A percentile compares a stretch with the other conserved stretches of the same genome.
Conservation (phyloP, 768 basidiomycete species). For the Boletus barrowsii region DNA sequence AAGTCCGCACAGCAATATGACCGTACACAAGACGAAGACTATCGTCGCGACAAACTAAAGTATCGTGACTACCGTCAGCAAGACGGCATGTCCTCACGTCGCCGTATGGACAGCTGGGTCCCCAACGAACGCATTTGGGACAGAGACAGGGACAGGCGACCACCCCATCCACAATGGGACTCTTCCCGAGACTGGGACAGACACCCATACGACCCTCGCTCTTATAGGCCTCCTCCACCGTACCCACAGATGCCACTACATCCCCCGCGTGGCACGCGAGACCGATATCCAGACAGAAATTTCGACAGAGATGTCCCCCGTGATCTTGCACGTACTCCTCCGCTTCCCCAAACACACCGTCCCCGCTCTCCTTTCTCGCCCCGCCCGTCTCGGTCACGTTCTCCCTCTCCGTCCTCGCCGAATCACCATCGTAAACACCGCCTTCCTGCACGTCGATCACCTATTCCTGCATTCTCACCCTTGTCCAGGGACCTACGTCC, state of each 20-base stretch:
- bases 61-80: constrained; percentile 21
- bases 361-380: constrained; percentile 23
- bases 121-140: constrained; percentile 28
- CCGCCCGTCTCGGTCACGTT: constrained; percentile 35
- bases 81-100: constrained; percentile 13
- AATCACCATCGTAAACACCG: constrained; percentile 32
- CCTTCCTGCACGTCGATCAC: constrained; percentile 38
- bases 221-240: constrained; percentile 16
- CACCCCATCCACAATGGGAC: constrained; percentile 18
- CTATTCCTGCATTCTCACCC: constrained; percentile 38
- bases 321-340: constrained; percentile 21
- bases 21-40: constrained; percentile 45
- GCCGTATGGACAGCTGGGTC: constrained; percentile 25
- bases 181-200: constrained; percentile 22
- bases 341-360: constrained; percentile 18
- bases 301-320: constrained; percentile 23
- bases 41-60: constrained; percentile 31
- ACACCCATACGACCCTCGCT: constrained; percentile 16
- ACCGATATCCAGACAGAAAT: constrained; percentile 24
- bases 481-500: constrained; percentile 34
- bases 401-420: constrained; percentile 36
- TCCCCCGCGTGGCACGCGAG: constrained; percentile 19
- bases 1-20: constrained; percentile 33
- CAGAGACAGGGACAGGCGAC: constrained; percentile 30
- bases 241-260: constrained; percentile 3